Percentiles rank a stretch among this genome's conserved stretches.
phyloP scores from a whole-genome alignment of 106 monocot genomes.

The Phalaenopsis equestris region DNA sequence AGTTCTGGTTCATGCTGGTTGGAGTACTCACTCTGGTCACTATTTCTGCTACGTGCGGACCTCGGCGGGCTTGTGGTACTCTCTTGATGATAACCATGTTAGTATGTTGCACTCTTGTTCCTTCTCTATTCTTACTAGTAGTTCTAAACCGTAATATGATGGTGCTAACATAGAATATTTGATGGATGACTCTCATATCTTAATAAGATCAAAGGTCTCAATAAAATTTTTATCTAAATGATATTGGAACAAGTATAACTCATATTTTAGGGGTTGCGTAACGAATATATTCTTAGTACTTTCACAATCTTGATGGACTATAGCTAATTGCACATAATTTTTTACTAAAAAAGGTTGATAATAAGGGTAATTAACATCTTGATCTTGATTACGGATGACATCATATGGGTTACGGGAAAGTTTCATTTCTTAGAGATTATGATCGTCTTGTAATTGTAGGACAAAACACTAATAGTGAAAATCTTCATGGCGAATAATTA shows the following conservation, averaged over 20 bases:
- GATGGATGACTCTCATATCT: too few relatives aligned
- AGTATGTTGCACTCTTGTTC: background rate
- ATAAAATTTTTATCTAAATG: too few relatives aligned
- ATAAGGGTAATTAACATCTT: background rate
- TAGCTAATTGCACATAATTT: background rate
- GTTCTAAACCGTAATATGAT: background rate
- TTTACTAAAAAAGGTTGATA: background rate
- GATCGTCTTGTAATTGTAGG: background rate
- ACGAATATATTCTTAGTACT: background rate
- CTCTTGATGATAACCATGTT: slow-evolving; percentile 76
- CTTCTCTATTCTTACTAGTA: background rate
- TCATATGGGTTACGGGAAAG: background rate
- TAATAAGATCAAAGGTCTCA: too few relatives aligned
- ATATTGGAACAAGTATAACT: too few relatives aligned
- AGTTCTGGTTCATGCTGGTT: slow-evolving; percentile 70
- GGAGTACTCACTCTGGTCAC: slow-evolving; percentile 69
- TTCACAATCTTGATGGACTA: background rate
- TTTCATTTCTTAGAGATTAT: background rate
- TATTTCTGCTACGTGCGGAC: slow-evolving; percentile 77
- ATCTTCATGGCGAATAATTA: background rate
- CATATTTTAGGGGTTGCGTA: background rate
- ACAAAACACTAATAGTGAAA: background rate
- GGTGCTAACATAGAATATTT: too few relatives aligned
- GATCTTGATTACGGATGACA: background rate
- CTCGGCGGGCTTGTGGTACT: slow-evolving; percentile 64